phyloP scores from a whole-genome alignment of 116 monocot genomes.

The Zostera marina region DNA sequence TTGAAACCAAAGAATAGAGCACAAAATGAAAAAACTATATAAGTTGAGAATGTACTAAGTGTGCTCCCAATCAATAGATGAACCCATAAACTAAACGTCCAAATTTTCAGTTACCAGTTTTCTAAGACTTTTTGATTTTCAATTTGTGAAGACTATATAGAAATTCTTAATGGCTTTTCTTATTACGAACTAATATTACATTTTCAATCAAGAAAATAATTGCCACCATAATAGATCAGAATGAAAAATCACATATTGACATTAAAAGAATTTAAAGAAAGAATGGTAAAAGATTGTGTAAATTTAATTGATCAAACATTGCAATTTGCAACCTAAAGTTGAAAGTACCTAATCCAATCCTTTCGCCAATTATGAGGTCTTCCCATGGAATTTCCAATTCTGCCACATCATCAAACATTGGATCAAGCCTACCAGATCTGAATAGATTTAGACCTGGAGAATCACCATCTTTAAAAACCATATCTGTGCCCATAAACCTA shows the following conservation, averaged over 20 bases:
- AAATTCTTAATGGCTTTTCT: too few relatives aligned
- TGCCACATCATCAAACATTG: conserved; percentile 90
- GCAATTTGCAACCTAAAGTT: conserved; percentile 3
- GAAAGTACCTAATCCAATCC: conserved; percentile 96
- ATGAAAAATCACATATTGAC: neutral
- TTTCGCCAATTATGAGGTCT: conserved; percentile 92
- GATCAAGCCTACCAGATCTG: conserved; percentile 43
- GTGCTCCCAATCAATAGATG: too few relatives aligned
- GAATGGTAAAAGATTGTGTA: conserved; percentile 1
- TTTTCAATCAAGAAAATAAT: too few relatives aligned
- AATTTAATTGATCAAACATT: neutral
- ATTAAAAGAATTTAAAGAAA: neutral
- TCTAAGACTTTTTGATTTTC: too few relatives aligned
- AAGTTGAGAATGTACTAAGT: too few relatives aligned
- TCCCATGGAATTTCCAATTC: conserved; percentile 95
- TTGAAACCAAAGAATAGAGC: too few relatives aligned
- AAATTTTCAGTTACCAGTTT: too few relatives aligned
- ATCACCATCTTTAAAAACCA: conserved; percentile 19
- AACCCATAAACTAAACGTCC: too few relatives aligned
- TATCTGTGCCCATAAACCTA: conserved; percentile 27
- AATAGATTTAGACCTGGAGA: conserved; percentile 16
- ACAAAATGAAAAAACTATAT: too few relatives aligned
- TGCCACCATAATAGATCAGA: too few relatives aligned
- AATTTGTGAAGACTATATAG: too few relatives aligned
- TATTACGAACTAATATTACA: too few relatives aligned